Evolutionary conservation across 208 protist genomes (phyloP), one percentile per base, ranked within the genome.

Genomic region (Phytomonas francai): DNA sequence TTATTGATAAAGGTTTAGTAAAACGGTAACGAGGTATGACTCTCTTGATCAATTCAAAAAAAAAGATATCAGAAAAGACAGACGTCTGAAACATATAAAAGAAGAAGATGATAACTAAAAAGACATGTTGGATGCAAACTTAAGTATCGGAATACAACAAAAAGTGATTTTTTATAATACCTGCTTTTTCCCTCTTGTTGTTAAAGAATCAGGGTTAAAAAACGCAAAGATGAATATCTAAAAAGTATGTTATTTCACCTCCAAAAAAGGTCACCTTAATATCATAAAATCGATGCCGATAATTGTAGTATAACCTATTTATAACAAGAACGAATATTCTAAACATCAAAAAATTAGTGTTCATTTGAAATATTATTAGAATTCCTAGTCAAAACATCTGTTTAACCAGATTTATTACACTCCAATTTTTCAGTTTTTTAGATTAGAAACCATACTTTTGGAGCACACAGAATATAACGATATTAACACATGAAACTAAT

Each of bases 181-280:
- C 19, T 61, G 4, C 49, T 34, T 63, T 61, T 56, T 68, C 16
- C 25, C 22, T 67, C 28, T 63, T 60, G 16, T n/a, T 32, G 12
- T 59, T 25, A 57, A 57, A 57, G 22, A 57, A 25, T 27, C 49
- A 27, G 22, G 22, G 22, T 57, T 30, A 56, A 31, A 72, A 32
- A 70, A n/a, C 9, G 56, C 14, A 29, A 70, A 69, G 30, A 71
- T 54, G 7, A 58, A 57, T 31, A 72, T 59, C 25, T 61, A 72
- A 72, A 70, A 72, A 68, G 27, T 51, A 54, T 57, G 25, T 27
- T 27, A 65, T 59, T 59, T 36, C 33, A 36, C 33, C 33, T 8
- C n/a, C n/a, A n/a, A n/a, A n/a, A n/a, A n/a, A n/a, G n/a, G n/a
- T n/a, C n/a, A n/a, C n/a, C n/a, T 36, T 36, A 8, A 36, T 36